These are phyloP conservation scores for Calonectria pteridis DNA, from an alignment of 2,329 filamentous ascomycete genomes.

Conservation along the genomic window DNA sequence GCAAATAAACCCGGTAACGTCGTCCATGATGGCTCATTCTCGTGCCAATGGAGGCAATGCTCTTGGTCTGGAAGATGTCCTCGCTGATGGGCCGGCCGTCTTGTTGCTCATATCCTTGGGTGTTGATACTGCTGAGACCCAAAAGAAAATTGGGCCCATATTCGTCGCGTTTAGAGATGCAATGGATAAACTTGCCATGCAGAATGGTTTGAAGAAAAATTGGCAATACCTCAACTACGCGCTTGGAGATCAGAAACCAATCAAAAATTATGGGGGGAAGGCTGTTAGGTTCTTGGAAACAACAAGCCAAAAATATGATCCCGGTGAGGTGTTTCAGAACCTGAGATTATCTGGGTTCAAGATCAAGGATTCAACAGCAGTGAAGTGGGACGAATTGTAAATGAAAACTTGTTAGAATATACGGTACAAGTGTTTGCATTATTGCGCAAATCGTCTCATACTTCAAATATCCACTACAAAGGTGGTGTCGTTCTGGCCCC, in stretches of 20 bases:
- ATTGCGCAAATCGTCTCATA: too few species aligned
- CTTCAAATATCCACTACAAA: too few species aligned
- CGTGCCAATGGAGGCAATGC: background rate
- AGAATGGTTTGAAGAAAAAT: background rate
- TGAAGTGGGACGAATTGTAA: background rate
- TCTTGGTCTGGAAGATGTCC: background rate
- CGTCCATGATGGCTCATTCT: background rate
- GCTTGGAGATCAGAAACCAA: background rate
- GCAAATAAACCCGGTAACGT: background rate
- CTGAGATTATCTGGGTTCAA: background rate
- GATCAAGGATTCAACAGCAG: background rate
- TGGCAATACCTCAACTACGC: constrained; percentile 5
- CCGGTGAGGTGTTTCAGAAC: background rate
- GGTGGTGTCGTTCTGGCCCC: too few species aligned
- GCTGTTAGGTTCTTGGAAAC: background rate
- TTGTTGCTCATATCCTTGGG: background rate
- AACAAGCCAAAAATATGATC: background rate
- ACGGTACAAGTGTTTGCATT: too few species aligned
- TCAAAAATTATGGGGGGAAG: background rate
- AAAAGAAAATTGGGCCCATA: background rate
- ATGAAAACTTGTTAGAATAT: too few species aligned
- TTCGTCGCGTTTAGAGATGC: background rate
- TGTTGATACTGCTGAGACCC: background rate
- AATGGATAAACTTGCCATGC: background rate
- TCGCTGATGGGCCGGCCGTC: background rate